Evolutionary conservation across 1,139 yeast genomes (phyloP).

Genomic region (Saccharomycopsis hybrid): DNA sequence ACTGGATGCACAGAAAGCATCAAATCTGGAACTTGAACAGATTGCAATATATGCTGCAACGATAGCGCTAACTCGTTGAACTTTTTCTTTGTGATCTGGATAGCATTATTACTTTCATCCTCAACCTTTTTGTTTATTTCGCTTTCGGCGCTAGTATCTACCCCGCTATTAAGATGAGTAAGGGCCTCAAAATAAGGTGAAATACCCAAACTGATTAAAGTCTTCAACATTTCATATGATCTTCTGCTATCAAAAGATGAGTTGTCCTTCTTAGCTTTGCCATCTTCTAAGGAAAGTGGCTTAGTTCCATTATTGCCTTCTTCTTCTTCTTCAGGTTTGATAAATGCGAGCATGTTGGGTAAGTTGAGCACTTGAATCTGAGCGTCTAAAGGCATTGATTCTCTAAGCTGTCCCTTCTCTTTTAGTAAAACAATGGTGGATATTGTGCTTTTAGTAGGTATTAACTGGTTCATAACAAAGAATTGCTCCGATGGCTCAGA

Average conservation of each 20-base stretch:
- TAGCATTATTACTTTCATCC: conserved; percentile 28
- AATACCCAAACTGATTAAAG: conserved; percentile 49
- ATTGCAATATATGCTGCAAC: conserved; percentile 61
- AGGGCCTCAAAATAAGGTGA: conserved; percentile 47
- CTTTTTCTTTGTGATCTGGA: conserved; percentile 49
- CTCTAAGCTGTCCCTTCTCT: conserved; percentile 33
- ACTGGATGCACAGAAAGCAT: conserved; percentile 46
- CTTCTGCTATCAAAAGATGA: conserved; percentile 21
- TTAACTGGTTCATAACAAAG: conserved; percentile 4
- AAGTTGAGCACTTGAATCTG: conserved; percentile 38
- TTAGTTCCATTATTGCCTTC: background rate
- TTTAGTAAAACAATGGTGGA: conserved; percentile 38
- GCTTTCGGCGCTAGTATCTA: background rate
- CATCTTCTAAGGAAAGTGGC: background rate
- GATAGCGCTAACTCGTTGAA: conserved; percentile 65
- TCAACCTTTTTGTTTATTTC: conserved; percentile 11
- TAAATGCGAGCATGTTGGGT: conserved; percentile 23
- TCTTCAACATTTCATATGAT: conserved; percentile 51
- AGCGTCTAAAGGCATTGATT: conserved; percentile 28
- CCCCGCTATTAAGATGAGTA: conserved; percentile 20
- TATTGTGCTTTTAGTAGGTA: background rate
- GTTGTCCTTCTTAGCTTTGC: conserved; percentile 4
- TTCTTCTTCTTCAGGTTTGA: background rate
- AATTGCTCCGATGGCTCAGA: background rate
- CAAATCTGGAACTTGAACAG: conserved; percentile 64